Base-by-base conservation (phyloP, 306 rosid species). In the Amphicarpaea edgeworthii region DNA sequence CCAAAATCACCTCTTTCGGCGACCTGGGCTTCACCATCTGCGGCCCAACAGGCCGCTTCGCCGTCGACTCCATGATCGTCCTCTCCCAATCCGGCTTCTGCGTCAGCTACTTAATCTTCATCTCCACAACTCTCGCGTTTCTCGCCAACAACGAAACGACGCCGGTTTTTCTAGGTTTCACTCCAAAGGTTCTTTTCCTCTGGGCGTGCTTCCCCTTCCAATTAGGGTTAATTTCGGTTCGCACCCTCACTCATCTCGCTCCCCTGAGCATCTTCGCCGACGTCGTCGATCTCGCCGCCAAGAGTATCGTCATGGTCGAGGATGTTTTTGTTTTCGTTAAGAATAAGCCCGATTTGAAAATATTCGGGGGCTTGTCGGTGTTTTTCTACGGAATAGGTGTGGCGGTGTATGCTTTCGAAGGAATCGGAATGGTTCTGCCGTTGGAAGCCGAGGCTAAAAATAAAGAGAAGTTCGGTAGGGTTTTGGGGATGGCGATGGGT, bases 201-300 rank as follows among this genome's bases (percentile, higher is more conserved):
- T 91, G 93, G 92, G 87, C 74, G 0, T 89, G 93, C 59, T 83
- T 91, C 7, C 97, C 97, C 0, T 91, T 91, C 61, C 97, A 91
- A 19, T 40, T 91, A 28, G 93, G 97, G 16, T 70, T 91, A 65
- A 89, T 84, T 81, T 83, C 97, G 37, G 83, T 91, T 64, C 84
- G 75, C 0, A 86, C 89, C 14, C 53, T 91, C 49, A 91, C 97
- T 43, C 93, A 87, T 77, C 80, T 91, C 51, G 93, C 97, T 15
- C 97, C 97, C 23, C 26, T 91, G 82, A 89, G 97, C 62, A 85
- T 91, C 4, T 74, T 91, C 16, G 97, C 97, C 2, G 93, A 91
- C 58, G 87, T 47, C 17, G 85, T 87, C 30, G 97, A 91, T 76
- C 15, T 89, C 0, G 77, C 87, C 14, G 86, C 97, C 2, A 87